A percentile compares a stretch with the other conserved stretches of the same genome.
These are phyloP conservation scores for Xerophyta viscosa DNA, from an alignment of 106 monocot genomes.

Conservation along the genomic window DNA sequence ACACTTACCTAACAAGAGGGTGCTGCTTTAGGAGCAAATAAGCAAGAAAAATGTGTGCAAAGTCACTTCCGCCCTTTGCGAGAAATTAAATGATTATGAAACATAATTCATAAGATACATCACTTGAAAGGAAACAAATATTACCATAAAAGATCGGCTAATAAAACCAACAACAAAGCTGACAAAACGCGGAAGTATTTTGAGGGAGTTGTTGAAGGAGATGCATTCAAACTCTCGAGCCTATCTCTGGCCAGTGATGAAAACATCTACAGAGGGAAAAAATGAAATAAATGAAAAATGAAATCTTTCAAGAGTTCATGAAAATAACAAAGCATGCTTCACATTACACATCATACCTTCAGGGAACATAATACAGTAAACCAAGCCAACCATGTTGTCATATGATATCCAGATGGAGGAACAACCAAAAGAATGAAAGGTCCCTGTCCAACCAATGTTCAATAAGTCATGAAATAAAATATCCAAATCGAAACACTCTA, in stretches of 20 bases:
- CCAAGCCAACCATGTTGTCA: slow-evolving; percentile 79
- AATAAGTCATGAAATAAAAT: too few species aligned
- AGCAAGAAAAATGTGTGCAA: too few species aligned
- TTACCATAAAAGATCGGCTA: slow-evolving; percentile 81
- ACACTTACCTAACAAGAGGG: too few species aligned
- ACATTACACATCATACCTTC: slow-evolving; percentile 51
- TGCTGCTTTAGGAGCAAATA: too few species aligned
- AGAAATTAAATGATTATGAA: neutral
- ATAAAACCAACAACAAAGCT: slow-evolving; percentile 68
- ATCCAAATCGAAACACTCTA: too few species aligned
- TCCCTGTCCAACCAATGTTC: slow-evolving; percentile 42
- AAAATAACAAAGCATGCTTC: neutral
- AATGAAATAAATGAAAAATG: neutral
- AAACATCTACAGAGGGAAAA: slow-evolving; percentile 63
- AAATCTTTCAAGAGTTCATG: neutral
- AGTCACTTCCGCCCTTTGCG: too few species aligned
- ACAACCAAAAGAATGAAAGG: slow-evolving; percentile 84
- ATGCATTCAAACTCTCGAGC: slow-evolving; percentile 90
- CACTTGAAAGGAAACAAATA: neutral
- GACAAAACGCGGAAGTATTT: slow-evolving; percentile 89
- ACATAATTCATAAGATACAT: neutral
- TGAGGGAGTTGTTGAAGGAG: slow-evolving; percentile 66
- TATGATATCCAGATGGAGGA: slow-evolving; percentile 63
- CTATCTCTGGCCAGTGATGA: slow-evolving; percentile 86
- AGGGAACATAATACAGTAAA: slow-evolving; percentile 59